These are phyloP conservation scores for Leonotis leonurus DNA, from an alignment of 257 asterid genomes.

Conservation along the genomic window DNA sequence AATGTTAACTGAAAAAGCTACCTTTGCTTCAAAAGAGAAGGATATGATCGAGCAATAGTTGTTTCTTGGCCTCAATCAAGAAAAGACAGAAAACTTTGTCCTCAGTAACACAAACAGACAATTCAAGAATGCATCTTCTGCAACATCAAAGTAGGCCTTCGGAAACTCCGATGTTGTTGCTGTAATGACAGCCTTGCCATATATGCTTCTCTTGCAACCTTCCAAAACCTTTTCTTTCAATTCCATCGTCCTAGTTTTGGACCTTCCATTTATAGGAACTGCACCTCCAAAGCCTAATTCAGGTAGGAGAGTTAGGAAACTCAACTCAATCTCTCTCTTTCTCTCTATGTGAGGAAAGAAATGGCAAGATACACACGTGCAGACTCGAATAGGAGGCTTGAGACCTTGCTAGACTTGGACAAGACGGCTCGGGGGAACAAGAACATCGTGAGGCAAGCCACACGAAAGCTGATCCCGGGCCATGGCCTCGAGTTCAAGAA, in stretches of 20 bases:
- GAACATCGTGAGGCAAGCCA: constrained; percentile 24
- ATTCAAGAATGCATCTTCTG: constrained; percentile 20
- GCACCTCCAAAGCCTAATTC: not conserved
- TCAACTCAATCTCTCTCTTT: not conserved
- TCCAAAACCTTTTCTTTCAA: constrained; percentile 27
- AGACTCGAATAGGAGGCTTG: constrained; percentile 43
- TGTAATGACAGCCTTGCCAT: constrained; percentile 7
- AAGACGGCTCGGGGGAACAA: constrained; percentile 30
- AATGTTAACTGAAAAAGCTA: not conserved
- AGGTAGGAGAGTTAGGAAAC: not conserved
- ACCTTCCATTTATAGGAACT: constrained; percentile 21
- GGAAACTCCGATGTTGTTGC: constrained; percentile 32
- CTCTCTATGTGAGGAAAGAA: not conserved
- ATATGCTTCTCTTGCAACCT: not conserved
- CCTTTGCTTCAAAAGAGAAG: too few species aligned
- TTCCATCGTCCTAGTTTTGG: constrained; percentile 9
- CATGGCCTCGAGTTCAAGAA: constrained; percentile 68
- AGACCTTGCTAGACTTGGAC: constrained; percentile 50
- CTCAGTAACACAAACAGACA: constrained; percentile 16
- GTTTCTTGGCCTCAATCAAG: not conserved
- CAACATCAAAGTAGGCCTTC: constrained; percentile 36
- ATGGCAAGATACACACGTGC: constrained; percentile 35
- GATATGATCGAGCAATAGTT: not conserved
- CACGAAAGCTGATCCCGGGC: constrained; percentile 56
- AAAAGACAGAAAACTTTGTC: constrained; percentile 17